These are phyloP conservation scores for Triticum timopheevii DNA, from an alignment of 176 grass and related monocot genomes.

Conservation along the genomic window DNA sequence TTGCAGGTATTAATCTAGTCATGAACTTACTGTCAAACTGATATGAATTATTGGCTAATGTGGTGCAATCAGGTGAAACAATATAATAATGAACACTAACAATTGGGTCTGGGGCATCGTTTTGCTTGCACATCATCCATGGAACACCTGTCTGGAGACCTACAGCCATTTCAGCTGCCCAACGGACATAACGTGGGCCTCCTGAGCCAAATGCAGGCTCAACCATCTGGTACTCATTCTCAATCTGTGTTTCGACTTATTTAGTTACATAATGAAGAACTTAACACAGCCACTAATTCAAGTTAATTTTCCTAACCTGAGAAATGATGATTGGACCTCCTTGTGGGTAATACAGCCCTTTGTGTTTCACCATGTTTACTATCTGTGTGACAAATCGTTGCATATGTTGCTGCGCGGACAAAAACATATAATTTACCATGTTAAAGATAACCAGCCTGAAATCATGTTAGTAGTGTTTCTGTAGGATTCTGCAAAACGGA, in stretches of 20 bases:
- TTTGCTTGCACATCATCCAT: constrained; percentile 97
- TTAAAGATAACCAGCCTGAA: not conserved
- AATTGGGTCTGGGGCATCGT: constrained; percentile 89
- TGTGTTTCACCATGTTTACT: constrained; percentile 51
- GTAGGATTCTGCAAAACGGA: constrained; percentile 13
- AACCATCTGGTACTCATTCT: constrained; percentile 87
- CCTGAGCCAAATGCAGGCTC: constrained; percentile 66
- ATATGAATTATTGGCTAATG: constrained; percentile 7
- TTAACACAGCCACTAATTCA: not conserved
- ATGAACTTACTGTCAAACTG: constrained; percentile 16
- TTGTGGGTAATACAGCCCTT: constrained; percentile 46
- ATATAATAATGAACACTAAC: constrained; percentile 39
- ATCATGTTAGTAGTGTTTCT: not conserved
- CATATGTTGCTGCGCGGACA: constrained; percentile 62
- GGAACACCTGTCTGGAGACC: constrained; percentile 73
- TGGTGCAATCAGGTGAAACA: not conserved
- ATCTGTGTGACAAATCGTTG: constrained; percentile 62
- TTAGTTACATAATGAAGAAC: constrained; percentile 20
- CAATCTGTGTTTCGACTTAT: constrained; percentile 51
- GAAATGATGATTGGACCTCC: constrained; percentile 56
- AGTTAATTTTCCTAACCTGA: constrained; percentile 30
- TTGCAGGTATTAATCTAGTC: constrained; percentile 91
- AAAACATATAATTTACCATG: not conserved
- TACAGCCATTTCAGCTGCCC: constrained; percentile 83
- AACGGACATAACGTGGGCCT: constrained; percentile 61